A percentile compares a stretch with the other conserved stretches of the same genome.
These are phyloP conservation scores for Xerocomellus dryophilus DNA, from an alignment of 768 basidiomycete species.

Conservation along the genomic window DNA sequence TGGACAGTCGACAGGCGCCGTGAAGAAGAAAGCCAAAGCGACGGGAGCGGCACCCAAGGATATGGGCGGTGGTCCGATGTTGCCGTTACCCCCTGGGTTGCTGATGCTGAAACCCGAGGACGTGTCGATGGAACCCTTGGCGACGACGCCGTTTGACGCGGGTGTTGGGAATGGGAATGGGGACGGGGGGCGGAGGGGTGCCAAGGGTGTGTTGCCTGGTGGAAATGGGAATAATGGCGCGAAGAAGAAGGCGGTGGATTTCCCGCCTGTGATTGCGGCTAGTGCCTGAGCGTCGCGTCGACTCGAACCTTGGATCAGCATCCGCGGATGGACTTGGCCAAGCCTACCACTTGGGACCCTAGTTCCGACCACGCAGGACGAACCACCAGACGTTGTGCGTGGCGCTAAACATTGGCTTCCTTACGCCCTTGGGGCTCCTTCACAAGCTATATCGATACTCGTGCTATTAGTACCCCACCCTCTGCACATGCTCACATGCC, in stretches of 20 bases:
- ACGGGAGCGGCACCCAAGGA: constrained; percentile 25
- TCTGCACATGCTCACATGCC: constrained; percentile 3
- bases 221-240: constrained; percentile 10
- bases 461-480: background rate
- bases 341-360: too few relatives aligned
- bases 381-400: background rate
- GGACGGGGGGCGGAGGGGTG: constrained; percentile 7
- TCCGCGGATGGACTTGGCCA: too few relatives aligned
- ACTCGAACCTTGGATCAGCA: background rate
- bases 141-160: constrained; percentile 14
- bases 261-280: constrained; percentile 37
- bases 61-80: constrained; percentile 13
- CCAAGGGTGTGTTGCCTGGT: constrained; percentile 11
- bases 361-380: too few relatives aligned
- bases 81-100: constrained; percentile 20
- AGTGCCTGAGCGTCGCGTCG: constrained; percentile 25
- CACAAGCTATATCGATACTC: constrained; percentile 3
- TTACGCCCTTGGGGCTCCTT: background rate
- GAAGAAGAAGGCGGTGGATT: constrained; percentile 29
- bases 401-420: background rate
- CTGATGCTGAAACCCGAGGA: constrained; percentile 21
- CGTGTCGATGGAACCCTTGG: constrained; percentile 18
- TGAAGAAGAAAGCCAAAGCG: constrained; percentile 60
- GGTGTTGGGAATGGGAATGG: constrained; percentile 3
- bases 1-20: constrained; percentile 38